A percentile compares a stretch with the other conserved stretches of the same genome.
Evolutionary conservation across 2,329 filamentous ascomycete species (phyloP).

Genomic region (Aspergillus pseudoglaucus): DNA sequence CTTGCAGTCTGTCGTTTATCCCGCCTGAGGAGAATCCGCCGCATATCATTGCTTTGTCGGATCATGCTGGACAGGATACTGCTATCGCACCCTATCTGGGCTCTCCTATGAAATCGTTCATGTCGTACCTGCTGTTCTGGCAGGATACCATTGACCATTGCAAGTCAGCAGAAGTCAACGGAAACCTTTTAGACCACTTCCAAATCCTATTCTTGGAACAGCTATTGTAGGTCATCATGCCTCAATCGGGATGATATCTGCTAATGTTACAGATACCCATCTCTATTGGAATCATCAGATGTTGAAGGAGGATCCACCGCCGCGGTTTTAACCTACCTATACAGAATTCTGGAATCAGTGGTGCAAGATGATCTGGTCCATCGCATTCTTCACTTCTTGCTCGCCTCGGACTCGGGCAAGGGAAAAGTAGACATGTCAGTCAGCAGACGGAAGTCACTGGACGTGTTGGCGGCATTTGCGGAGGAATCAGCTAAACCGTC

Average conservation of each 20-base stretch:
- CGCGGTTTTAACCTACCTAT: constrained; percentile 87
- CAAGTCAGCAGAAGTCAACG: constrained; percentile 82
- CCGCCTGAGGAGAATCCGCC: constrained; percentile 65
- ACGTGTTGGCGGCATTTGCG: constrained; percentile 73
- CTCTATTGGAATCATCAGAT: constrained; percentile 91
- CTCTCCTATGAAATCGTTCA: constrained; percentile 82
- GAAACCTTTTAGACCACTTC: constrained; percentile 91
- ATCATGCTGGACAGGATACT: constrained; percentile 69
- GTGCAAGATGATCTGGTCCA: constrained; percentile 93
- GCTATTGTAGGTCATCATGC: constrained; percentile 58
- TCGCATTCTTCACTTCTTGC: constrained; percentile 83
- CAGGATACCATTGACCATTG: constrained; percentile 97
- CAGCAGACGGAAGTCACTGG: constrained; percentile 80
- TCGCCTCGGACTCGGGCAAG: constrained; percentile 60
- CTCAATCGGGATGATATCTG: constrained; percentile 2
- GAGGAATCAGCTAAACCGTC: constrained; percentile 69
- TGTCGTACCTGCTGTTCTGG: constrained; percentile 95
- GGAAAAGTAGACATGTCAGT: constrained; percentile 54
- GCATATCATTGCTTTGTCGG: constrained; percentile 78
- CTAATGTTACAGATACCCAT: constrained; percentile 65
- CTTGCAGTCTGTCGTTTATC: constrained; percentile 65
- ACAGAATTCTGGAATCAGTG: constrained; percentile 80
- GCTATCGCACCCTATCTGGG: constrained; percentile 75
- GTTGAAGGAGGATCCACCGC: constrained; percentile 95
- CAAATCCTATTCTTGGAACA: constrained; percentile 95